Conservation (phyloP, 2,329 filamentous ascomycete genomes). For the Fusarium subglutinans region DNA sequence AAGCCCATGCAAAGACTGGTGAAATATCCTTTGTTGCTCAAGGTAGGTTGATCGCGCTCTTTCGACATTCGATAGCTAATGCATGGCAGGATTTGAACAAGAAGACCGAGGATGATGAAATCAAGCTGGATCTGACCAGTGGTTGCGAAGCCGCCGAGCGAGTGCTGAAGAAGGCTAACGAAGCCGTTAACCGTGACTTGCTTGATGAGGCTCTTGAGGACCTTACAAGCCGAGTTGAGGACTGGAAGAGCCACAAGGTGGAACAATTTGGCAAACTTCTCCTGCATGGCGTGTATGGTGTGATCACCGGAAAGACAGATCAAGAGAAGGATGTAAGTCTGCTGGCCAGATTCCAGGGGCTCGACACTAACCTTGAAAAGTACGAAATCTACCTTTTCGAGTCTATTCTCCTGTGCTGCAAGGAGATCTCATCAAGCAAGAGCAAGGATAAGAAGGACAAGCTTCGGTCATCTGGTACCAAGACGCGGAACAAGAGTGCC, state of each 20-base stretch:
- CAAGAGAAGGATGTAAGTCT: constrained; percentile 84
- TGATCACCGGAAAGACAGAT: constrained; percentile 88
- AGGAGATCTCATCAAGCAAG: constrained; percentile 89
- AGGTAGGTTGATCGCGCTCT: constrained; percentile 60
- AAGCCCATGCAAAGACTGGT: constrained; percentile 97
- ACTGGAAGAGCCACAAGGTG: constrained; percentile 94
- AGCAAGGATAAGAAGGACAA: constrained; percentile 79
- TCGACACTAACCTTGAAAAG: constrained; percentile 55
- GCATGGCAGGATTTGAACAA: constrained; percentile 79
- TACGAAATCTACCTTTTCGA: constrained; percentile 99
- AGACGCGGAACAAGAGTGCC: constrained; percentile 70
- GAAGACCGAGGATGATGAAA: constrained; percentile 78
- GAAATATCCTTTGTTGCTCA: constrained; percentile 91
- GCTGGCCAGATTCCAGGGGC: constrained; percentile 41
- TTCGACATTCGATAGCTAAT: constrained; percentile 38
- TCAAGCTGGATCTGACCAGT: constrained; percentile 75
- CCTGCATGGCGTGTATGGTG: constrained; percentile 88
- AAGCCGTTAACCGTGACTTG: constrained; percentile 88
- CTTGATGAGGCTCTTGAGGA: constrained; percentile 86
- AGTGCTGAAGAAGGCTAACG: constrained; percentile 85
- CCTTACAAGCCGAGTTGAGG: constrained; percentile 83
- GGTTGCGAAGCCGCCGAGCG: constrained; percentile 86
- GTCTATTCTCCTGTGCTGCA: constrained; percentile 94
- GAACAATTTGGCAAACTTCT: constrained; percentile 92
- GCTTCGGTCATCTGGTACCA: constrained; percentile 64